Evolutionary conservation across 2,329 filamentous ascomycete genomes (phyloP).

Genomic region (Arthrobotrys pseudoclavata): DNA sequence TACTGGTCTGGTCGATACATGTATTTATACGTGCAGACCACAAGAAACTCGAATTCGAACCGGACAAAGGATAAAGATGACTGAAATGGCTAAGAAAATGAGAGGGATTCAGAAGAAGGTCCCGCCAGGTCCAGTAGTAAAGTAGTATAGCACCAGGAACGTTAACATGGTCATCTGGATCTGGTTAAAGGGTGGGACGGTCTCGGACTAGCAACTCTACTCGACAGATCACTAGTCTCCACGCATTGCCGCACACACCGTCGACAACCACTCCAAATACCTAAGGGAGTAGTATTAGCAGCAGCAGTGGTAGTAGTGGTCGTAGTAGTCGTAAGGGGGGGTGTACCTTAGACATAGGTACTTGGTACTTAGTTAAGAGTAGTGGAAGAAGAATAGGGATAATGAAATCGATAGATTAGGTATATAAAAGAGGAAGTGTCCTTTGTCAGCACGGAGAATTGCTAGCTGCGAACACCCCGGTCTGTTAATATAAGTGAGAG

Average conservation of each 20-base stretch:
- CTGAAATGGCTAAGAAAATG: not conserved
- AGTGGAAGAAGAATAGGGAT: not conserved
- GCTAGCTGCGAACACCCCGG: constrained; percentile 15
- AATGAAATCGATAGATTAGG: not conserved
- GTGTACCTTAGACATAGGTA: too few species aligned
- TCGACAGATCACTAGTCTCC: not conserved
- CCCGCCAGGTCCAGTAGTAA: not conserved
- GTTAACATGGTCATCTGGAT: not conserved
- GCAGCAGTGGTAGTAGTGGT: too few species aligned
- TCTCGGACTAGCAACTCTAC: not conserved
- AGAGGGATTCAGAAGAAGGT: not conserved
- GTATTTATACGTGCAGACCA: not conserved
- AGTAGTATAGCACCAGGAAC: not conserved
- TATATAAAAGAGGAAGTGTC: constrained; percentile 16
- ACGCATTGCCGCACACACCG: not conserved
- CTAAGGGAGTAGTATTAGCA: too few species aligned
- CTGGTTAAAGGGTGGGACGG: not conserved
- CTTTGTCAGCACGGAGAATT: constrained; percentile 32
- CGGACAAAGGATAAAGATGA: not conserved
- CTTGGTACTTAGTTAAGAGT: not conserved
- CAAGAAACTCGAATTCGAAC: not conserved
- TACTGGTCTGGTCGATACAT: not conserved
- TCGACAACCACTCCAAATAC: too few species aligned
- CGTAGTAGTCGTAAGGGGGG: too few species aligned
- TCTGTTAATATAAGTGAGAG: constrained; percentile 32